Evolutionary conservation across 441 rosid species (phyloP), one percentile per base, ranked within the genome.

Genomic region (Mallotus japonicus): DNA sequence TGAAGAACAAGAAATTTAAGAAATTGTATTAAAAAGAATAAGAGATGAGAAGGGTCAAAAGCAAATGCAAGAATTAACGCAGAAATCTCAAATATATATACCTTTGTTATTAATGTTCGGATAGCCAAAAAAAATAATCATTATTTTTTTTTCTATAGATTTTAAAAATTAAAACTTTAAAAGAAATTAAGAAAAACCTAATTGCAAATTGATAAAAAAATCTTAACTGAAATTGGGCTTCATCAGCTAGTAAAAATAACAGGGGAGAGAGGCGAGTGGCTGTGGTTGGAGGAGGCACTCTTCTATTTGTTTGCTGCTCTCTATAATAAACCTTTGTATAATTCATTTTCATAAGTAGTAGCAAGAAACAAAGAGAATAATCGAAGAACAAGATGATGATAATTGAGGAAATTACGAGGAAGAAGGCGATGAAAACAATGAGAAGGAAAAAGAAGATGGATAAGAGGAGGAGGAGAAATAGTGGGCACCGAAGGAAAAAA

Each of bases 51-150:
- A 51, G 10, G 53, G 34, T 37, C 5, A 10, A 51, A 71, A 50
- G 2, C 20, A 49, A 34, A 58, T 47, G 15, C 54, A 44, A 54
- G 34, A 56, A 44, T 73, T 65, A 44, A 65, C 67, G 75, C 17
- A 56, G 54, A 72, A 46, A 56, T 55, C 20, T 28, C 47, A 64
- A 73, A 65, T 73, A 73, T 37, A 65, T 73, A 73, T 37, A 28
- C 67, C 58, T 71, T 44, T 22, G 61, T 5, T 11, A 19, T 15
- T 20, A 20, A 17, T 56, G 3, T 54, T 20, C 19, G 53, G 34
- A 49, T 19, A 68, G 11, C 49, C 28, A 37, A 20, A 17, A 51
- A 10, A 47, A 69, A 42, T 19, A 42, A 51, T 51, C 3, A 9
- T 6, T 46, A 4, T n/a, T 5, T 28, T 28, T 28, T 28, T 28